Evolutionary conservation across 768 basidiomycete species (phyloP), one percentile per base, ranked within the genome.

Genomic region (Kwoniella pini): DNA sequence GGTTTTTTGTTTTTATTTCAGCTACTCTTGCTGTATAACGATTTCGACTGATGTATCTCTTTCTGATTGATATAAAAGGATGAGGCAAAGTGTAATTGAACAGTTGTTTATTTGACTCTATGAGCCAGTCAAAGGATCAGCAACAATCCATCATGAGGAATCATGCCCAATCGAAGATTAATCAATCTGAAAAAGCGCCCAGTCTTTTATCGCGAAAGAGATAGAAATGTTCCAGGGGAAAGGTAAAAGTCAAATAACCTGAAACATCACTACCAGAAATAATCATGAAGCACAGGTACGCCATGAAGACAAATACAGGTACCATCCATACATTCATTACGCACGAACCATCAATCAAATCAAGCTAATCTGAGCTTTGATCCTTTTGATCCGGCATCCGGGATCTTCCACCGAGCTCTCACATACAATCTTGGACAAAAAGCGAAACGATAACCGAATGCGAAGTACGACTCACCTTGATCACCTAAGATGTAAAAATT

Each of bases 241-340:
- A 27, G 45, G 21, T 22, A 46, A 50, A 13, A 19, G 48, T 13
- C 48, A 13, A 33, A 24, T 50, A 50, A 50, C 48, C 48, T 50
- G 31, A 50, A 50, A 50, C 48, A 50, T 50, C 21, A 30, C 48
- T 24, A 7, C 27, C 31, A 27, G 7, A 10, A 17, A 50, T 46
- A 19, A 50, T 10, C 40, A 42, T 13, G 11, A n/a, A 15, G 6
- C 17, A 15, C 48, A n/a, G 11, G n/a, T 13, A 5, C 28, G 28
- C 48, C 26, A 10, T 30, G 3, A 2, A 50, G 40, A 36, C 15
- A 15, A 3, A 30, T 19, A 46, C 30, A 50, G 48, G 48, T 50
- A 50, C 48, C 48, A 50, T 50, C 48, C 30, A 15, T 21, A 27
- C 1, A 5, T 36, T 50, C 48, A 50, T 50, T 50, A 27, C 48